Percentiles rank a stretch among this genome's conserved stretches.
Evolutionary conservation across 2,329 filamentous ascomycete species (phyloP).

Genomic region (Aspergillus pseudoviridinutans): DNA sequence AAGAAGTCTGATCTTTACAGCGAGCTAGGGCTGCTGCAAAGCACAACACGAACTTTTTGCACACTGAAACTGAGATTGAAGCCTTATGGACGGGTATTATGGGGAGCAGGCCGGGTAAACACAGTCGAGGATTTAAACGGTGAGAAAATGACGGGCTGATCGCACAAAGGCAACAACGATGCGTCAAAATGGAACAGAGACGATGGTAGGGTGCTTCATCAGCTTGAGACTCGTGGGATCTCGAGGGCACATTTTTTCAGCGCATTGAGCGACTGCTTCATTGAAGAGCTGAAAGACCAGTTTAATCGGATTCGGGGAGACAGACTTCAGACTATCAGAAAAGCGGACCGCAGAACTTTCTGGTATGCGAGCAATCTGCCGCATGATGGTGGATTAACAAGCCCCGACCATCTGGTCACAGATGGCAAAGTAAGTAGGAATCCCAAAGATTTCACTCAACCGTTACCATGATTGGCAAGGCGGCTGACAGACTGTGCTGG

Average conservation of each 20-base stretch:
- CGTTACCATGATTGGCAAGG: neutral
- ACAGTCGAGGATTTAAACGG: neutral
- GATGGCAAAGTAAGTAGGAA: slow-evolving; percentile 11
- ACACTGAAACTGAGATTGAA: neutral
- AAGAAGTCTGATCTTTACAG: neutral
- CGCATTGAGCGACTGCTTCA: slow-evolving; percentile 17
- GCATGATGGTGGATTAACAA: too few relatives aligned
- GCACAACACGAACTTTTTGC: neutral
- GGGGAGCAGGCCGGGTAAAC: slow-evolving; percentile 43
- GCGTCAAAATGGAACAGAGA: slow-evolving; percentile 16
- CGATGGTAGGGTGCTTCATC: slow-evolving; percentile 16
- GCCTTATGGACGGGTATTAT: neutral
- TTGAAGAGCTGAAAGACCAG: slow-evolving; percentile 21
- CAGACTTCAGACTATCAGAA: too few relatives aligned
- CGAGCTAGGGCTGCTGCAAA: neutral
- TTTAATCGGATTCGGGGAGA: slow-evolving; percentile 11
- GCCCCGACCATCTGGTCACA: slow-evolving; percentile 9
- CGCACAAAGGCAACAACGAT: neutral
- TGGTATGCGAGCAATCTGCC: too few relatives aligned
- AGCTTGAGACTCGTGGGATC: slow-evolving; percentile 16
- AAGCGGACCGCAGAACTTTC: too few relatives aligned
- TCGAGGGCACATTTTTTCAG: slow-evolving; percentile 22
- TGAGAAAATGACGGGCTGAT: neutral
- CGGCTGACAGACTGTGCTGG: neutral
- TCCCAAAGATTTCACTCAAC: neutral